Conservation (phyloP, 257 asterid genomes). For the Capsicum pubescens region DNA sequence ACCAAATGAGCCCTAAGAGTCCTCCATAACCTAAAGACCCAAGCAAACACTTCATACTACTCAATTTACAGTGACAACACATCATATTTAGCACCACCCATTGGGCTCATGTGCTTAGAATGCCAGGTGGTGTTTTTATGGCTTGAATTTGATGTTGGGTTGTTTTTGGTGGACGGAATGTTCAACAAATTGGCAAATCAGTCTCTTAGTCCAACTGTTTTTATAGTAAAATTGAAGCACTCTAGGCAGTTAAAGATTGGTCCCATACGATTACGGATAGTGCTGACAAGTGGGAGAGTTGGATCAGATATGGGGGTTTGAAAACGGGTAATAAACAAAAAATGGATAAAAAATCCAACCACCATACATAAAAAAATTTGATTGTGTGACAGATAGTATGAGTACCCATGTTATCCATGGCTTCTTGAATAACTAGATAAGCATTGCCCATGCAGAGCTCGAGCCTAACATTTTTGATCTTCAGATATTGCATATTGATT, state of each 20-base stretch:
- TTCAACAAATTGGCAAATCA: not conserved
- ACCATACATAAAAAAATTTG: not conserved
- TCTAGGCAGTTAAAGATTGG: constrained; percentile 7
- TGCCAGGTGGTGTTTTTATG: not conserved
- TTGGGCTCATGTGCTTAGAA: not conserved
- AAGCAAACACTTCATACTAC: not conserved
- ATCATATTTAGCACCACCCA: not conserved
- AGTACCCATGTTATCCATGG: too few species aligned
- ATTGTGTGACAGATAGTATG: too few species aligned
- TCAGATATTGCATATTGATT: too few species aligned
- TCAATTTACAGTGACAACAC: not conserved
- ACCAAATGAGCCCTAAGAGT: too few species aligned
- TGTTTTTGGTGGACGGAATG: constrained; percentile 12
- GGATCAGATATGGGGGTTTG: not conserved
- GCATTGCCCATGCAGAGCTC: too few species aligned
- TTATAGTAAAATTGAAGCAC: not conserved
- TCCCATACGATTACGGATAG: not conserved
- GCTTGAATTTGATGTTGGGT: not conserved
- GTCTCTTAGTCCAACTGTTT: not conserved
- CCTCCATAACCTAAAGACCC: not conserved
- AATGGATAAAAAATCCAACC: not conserved
- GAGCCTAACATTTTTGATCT: not conserved
- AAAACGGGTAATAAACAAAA: not conserved
- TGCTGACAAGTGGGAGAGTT: not conserved
- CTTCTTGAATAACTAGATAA: not conserved